Base-by-base conservation (phyloP, 1,284 basidiomycete species). In the Nidula niveotomentosa region DNA sequence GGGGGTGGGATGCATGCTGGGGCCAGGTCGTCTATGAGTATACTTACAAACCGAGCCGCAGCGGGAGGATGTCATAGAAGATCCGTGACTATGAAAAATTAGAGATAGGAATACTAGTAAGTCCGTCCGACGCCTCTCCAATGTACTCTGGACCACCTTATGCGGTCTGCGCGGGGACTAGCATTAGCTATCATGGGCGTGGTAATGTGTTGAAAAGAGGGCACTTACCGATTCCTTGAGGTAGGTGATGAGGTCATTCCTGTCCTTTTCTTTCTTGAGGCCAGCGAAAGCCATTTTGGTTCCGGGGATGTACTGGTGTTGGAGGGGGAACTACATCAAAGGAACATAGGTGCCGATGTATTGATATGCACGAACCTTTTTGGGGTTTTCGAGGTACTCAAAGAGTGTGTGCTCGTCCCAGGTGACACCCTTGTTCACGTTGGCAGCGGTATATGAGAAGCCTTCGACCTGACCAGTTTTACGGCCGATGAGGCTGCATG, bases 201-300 rank as follows among this genome's bases (percentile, higher is more conserved):
- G 15, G 1, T 6, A 8, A 41, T 5, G 12, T 41, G 13, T 12
- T 5, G 8, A 47, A 47, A 5, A 6, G 13, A 41, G 12, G 39
- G 39, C 15, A 68, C 81, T 58, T 68, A 91, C 90, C 58, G 81
- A 70, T 52, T 88, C 82, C 79, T 91, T 91, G 65, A 94, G 77
- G 70, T 79, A 85, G 49, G 91, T 84, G 64, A 94, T 80, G 65
- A 96, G 86, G 79, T 96, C 93, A 74, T 88, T 91, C 76, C 94
- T 88, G 75, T 97, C 95, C 83, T 94, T 94, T 36, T 92, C 91
- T 85, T 97, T 97, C 88, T 97, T 97, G 71, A 98, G 78, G 67
- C 95, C 95, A 62, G 95, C 94, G 65, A 97, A 98, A 58, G 94
- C 94, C 95, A 96, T 96, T 83, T 96, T 96, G 57, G 94, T 97